These are phyloP conservation scores for Sutorius australiensis DNA, from an alignment of 768 basidiomycete species.

Conservation along the genomic window DNA sequence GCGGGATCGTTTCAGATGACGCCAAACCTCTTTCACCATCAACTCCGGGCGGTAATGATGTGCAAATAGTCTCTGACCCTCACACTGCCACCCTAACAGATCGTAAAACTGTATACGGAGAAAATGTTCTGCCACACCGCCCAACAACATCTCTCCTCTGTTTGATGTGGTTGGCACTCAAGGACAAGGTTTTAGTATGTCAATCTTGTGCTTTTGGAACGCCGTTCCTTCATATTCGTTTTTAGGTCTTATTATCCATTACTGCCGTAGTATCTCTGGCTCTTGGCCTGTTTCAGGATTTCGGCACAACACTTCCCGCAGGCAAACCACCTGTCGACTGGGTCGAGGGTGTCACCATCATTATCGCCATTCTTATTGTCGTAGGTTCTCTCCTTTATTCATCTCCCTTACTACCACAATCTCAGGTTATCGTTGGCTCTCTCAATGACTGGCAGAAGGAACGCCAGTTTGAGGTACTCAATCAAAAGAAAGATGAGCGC, in stretches of 20 bases:
- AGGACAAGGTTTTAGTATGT: conserved; percentile 86
- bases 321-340: conserved; percentile 83
- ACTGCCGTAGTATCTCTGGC: conserved; percentile 92
- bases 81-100: conserved; percentile 50
- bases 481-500: conserved; percentile 94
- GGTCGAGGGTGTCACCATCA: conserved; percentile 91
- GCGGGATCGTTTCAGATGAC: not conserved
- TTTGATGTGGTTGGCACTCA: conserved; percentile 82
- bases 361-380: conserved; percentile 72
- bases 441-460: conserved; percentile 99
- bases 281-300: conserved; percentile 91
- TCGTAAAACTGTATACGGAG: conserved; percentile 66
- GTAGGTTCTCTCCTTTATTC: conserved; percentile 38
- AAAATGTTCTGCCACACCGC: conserved; percentile 71
- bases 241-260: conserved; percentile 80
- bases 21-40: conserved; percentile 13
- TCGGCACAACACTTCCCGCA: conserved; percentile 61
- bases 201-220: not conserved
- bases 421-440: conserved; percentile 82
- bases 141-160: conserved; percentile 63
- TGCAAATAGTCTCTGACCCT: conserved; percentile 5
- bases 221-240: not conserved
- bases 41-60: conserved; percentile 1
- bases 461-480: conserved; percentile 87
- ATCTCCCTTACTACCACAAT: not conserved